A percentile compares a stretch with the other conserved stretches of the same genome.
Conservation (phyloP, 2,329 filamentous ascomycete species). For the Aspergillus texensis region DNA sequence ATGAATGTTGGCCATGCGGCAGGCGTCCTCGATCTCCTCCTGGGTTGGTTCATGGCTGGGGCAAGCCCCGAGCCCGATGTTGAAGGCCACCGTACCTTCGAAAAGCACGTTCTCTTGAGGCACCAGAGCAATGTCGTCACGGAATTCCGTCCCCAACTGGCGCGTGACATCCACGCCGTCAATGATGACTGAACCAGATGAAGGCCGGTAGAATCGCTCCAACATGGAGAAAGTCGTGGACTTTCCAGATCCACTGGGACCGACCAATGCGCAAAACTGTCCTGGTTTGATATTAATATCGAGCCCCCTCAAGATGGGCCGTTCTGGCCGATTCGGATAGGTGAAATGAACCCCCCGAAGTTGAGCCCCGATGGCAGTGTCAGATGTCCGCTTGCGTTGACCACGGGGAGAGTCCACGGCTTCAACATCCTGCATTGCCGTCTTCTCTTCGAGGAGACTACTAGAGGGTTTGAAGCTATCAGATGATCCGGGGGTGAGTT, state of each 20-base stretch:
- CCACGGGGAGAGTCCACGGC: slow-evolving; percentile 14
- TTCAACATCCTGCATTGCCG: slow-evolving; percentile 28
- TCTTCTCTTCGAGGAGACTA: slow-evolving; percentile 26
- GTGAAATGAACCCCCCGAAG: slow-evolving; percentile 66
- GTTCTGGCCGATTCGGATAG: slow-evolving; percentile 65
- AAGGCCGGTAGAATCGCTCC: slow-evolving; percentile 58
- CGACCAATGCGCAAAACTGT: slow-evolving; percentile 59
- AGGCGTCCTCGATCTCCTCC: slow-evolving; percentile 67
- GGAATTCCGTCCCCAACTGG: slow-evolving; percentile 42
- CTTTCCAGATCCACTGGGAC: slow-evolving; percentile 67
- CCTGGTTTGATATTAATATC: slow-evolving; percentile 54
- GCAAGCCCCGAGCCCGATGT: slow-evolving; percentile 48
- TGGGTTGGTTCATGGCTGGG: slow-evolving; percentile 59
- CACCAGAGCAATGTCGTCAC: slow-evolving; percentile 50
- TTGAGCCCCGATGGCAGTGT: slow-evolving; percentile 51
- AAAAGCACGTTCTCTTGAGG: slow-evolving; percentile 53
- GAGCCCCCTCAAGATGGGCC: slow-evolving; percentile 59
- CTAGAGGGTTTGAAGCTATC: slow-evolving; percentile 14
- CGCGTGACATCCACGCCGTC: slow-evolving; percentile 54
- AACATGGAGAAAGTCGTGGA: slow-evolving; percentile 62
- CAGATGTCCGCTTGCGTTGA: slow-evolving; percentile 6
- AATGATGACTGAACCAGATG: slow-evolving; percentile 54
- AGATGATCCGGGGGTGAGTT: slow-evolving; percentile 19
- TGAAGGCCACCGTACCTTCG: slow-evolving; percentile 52
- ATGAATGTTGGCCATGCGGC: slow-evolving; percentile 70